Conservation (phyloP, 1,139 yeast genomes). For the Candida glucosophila region DNA sequence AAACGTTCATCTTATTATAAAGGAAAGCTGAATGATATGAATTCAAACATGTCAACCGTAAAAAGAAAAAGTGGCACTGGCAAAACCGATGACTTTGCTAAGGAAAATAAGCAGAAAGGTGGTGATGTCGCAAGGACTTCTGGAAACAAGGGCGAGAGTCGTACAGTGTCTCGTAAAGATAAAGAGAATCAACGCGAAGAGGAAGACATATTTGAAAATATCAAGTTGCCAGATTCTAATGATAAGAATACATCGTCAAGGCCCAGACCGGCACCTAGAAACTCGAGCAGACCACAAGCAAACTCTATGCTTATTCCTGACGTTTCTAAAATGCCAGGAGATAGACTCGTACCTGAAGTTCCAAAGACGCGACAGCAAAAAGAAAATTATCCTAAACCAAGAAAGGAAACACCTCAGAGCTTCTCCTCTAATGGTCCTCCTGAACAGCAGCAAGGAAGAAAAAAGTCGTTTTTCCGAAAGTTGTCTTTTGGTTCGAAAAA, state of each 20-base stretch:
- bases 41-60: conserved; percentile 15
- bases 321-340: conserved; percentile 5
- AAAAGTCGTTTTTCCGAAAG: conserved; percentile 52
- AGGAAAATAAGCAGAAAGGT: conserved; percentile 8
- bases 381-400: conserved; percentile 3
- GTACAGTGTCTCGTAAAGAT: conserved; percentile 12
- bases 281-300: conserved; percentile 25
- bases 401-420: conserved; percentile 15
- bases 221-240: conserved; percentile 32
- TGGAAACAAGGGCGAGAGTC: conserved; percentile 18
- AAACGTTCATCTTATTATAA: conserved; percentile 31
- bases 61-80: conserved; percentile 19
- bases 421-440: conserved; percentile 19
- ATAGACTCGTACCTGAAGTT: no score
- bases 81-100: conserved; percentile 4
- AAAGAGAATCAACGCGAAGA: conserved; percentile 10
- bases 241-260: conserved; percentile 8
- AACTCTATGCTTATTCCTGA: conserved; percentile 32
- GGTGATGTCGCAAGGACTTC: conserved; percentile 32
- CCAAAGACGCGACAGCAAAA: conserved; percentile 2
- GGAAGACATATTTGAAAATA: conserved; percentile 31
- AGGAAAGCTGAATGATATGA: conserved; percentile 11
- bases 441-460: conserved; percentile 24
- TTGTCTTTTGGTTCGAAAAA: conserved; percentile 49
- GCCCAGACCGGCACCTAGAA: conserved; percentile 3